These are phyloP conservation scores for Funneliformis caledonium DNA, from an alignment of 371 early-diverging fungal species.

Conservation along the genomic window DNA sequence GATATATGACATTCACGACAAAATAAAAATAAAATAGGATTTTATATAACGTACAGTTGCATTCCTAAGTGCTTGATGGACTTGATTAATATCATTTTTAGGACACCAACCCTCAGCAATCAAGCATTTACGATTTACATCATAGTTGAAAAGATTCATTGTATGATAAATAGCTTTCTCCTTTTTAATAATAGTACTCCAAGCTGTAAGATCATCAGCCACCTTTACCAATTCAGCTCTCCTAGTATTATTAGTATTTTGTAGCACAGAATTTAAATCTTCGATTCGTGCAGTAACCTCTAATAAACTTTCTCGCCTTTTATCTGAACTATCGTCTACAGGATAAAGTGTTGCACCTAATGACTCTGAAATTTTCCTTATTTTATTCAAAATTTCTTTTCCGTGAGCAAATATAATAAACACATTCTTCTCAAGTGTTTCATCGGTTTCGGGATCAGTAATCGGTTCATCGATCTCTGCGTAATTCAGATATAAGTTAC, in stretches of 20 bases:
- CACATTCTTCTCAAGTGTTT: constrained; percentile 88
- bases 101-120: constrained; percentile 99
- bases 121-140: constrained; percentile 88
- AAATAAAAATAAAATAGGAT: background rate
- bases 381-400: constrained; percentile 84
- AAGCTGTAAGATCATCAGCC: constrained; percentile 80
- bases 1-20: no score
- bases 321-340: constrained; percentile 81
- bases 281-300: constrained; percentile 64
- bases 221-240: constrained; percentile 82
- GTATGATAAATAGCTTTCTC: constrained; percentile 97
- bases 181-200: constrained; percentile 92
- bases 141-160: constrained; percentile 94
- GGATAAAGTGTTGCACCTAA: constrained; percentile 94
- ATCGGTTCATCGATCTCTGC: constrained; percentile 94
- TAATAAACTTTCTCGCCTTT: constrained; percentile 79
- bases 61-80: constrained; percentile 81
- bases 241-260: constrained; percentile 84
- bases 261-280: constrained; percentile 63
- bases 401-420: constrained; percentile 98
- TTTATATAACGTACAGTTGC: constrained; percentile 67
- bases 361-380: constrained; percentile 92
- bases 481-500: constrained; percentile 95
- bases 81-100: constrained; percentile 72
- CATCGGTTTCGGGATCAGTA: constrained; percentile 83